Evolutionary conservation across 2,329 filamentous ascomycete genomes (phyloP), one percentile per base, ranked within the genome.

Genomic region (Metarhizium brunneum): DNA sequence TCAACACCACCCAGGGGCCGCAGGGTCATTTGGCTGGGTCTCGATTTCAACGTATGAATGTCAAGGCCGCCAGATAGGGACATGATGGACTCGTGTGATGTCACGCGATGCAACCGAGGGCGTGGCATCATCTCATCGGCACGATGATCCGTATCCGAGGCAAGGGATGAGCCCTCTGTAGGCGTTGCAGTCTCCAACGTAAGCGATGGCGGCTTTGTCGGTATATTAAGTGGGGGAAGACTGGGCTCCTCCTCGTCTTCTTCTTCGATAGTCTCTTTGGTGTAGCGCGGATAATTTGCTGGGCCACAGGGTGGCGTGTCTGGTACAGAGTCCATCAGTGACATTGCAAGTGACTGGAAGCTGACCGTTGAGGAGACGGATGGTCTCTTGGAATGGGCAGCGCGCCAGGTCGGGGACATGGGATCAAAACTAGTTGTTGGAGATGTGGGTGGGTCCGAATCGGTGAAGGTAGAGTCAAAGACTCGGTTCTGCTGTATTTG

Each of bases 51-150:
- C 0, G 88, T 91, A 68, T 95, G 91, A 52, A 96, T 95, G 66
- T 96, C 92, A 68, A 96, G 86, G 2, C 91, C 91, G 4, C 90
- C 91, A 0, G 86, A 83, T 2, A 96, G 80, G 0, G 92, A 96
- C 62, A 96, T 81, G 58, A 96, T 85, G 18, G 90, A 95, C 67
- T 96, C 92, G 63, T 95, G 90, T 1, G 92, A 96, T 2, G 84
- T 67, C 2, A 84, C 79, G 36, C 87, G 85, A 45, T 83, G 87
- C 4, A 92, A 70, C 2, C 71, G 69, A 54, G 72, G 74, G 55
- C 68, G 69, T 61, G 73, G 71, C 62, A 64, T 69, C 59, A 60
- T 68, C 54, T 70, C 71, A 49, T 68, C 69, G 60, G 65, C 65
- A 53, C 62, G 70, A 47, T 57, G 61, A 47, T 67, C 64, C 3